Evolutionary conservation across 129 eudicot species (phyloP), one percentile per base, ranked within the genome.

Genomic region (Chrysanthemum lavandulifolium): DNA sequence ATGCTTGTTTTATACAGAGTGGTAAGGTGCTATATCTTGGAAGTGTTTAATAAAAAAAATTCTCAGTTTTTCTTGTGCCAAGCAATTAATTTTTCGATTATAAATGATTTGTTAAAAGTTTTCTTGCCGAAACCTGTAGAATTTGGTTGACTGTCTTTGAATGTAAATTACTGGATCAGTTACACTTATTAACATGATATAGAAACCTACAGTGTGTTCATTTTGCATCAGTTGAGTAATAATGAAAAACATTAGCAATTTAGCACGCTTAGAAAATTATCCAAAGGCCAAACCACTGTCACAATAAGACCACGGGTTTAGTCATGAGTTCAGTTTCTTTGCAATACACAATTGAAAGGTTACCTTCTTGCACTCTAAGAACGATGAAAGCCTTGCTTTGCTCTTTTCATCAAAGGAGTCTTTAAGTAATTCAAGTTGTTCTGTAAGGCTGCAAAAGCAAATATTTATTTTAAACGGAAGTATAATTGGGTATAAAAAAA

Each of bases 281-380:
- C 50, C 50, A 69, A 25, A 9, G 11, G 50, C 62, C 6, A 33
- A 33, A 33, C 6, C 40, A 4, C 5, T 33, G 40, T 33, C 54
- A 11, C 19, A 4, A 50, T 18, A n/a, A n/a, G n/a, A n/a, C n/a
- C n/a, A n/a, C n/a, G n/a, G n/a, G n/a, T n/a, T n/a, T n/a, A n/a
- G n/a, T 51, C 29, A 31, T 29, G 33, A 29, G 14, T 16, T 0
- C 29, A 15, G 36, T 54, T 15, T 18, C 52, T 55, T 71, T 56
- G 43, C 7, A 56, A 12, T 45, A 13, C 15, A 43, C 2, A 1
- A 21, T 13, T 13, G n/a, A 63, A 68, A 68, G 62, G 4, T 19
- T 82, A 89, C 98, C 96, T 81, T 84, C 77, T 93, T 93, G 70
- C 86, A 84, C 73, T 93, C 88, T 73, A 87, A 77, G 85, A 93